phyloP scores from a whole-genome alignment of 371 early-diverging fungal genomes.

The Lichtheimia ramosa region DNA sequence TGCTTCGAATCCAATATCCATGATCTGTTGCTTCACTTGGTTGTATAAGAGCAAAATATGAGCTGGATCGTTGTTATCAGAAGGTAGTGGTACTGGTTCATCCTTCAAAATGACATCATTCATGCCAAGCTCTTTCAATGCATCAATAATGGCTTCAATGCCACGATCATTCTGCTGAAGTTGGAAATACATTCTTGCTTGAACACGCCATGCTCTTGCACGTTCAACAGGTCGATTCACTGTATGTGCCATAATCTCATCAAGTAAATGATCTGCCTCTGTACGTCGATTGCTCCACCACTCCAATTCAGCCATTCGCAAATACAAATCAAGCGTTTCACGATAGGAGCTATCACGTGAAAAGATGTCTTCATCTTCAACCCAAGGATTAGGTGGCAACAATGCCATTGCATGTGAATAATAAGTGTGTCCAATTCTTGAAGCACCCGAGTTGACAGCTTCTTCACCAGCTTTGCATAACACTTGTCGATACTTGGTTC shows the following conservation, averaged over 20 bases:
- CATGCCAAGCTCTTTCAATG: slow-evolving; percentile 28
- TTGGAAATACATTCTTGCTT: slow-evolving; percentile 36
- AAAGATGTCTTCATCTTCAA: slow-evolving; percentile 21
- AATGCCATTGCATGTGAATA: slow-evolving; percentile 32
- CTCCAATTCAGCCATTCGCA: slow-evolving; percentile 29
- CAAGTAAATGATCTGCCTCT: slow-evolving; percentile 14
- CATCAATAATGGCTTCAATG: slow-evolving; percentile 30
- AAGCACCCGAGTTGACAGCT: slow-evolving; percentile 36
- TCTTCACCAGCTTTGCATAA: slow-evolving; percentile 37
- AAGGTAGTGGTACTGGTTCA: slow-evolving; percentile 4
- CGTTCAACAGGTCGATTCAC: slow-evolving; percentile 29
- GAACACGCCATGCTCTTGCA: slow-evolving; percentile 33
- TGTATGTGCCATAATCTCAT: slow-evolving; percentile 32
- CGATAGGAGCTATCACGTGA: slow-evolving; percentile 16
- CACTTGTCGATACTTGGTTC: slow-evolving; percentile 27
- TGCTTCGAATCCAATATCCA: slow-evolving; percentile 23
- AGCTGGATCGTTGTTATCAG: background rate
- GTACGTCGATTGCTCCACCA: slow-evolving; percentile 21
- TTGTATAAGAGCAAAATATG: slow-evolving; percentile 13
- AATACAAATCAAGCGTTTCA: slow-evolving; percentile 38
- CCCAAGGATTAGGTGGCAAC: slow-evolving; percentile 26
- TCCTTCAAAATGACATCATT: slow-evolving; percentile 11
- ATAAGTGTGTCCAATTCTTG: slow-evolving; percentile 25
- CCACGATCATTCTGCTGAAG: slow-evolving; percentile 34
- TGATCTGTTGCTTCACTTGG: slow-evolving; percentile 15